phyloP scores from a whole-genome alignment of 768 basidiomycete genomes.

The Panaeolus papilionaceus region DNA sequence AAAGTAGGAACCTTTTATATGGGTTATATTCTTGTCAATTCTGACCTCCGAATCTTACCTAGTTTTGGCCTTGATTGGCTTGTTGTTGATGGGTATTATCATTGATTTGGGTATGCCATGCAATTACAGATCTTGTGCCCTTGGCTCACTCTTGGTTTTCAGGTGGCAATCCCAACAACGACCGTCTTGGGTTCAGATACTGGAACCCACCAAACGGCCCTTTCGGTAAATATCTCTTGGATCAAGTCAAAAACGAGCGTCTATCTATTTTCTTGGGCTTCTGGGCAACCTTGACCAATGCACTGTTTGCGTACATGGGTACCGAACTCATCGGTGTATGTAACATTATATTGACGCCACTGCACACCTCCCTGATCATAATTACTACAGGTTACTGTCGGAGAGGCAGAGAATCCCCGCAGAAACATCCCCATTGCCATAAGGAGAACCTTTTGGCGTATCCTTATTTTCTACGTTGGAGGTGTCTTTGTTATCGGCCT shows the following conservation, averaged over 20 bases:
- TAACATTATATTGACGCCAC: constrained; percentile 19
- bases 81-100: constrained; percentile 65
- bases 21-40: neutral
- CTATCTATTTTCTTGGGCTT: constrained; percentile 70
- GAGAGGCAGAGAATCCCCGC: constrained; percentile 73
- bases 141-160: constrained; percentile 41
- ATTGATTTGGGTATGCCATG: constrained; percentile 64
- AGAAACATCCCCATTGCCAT: constrained; percentile 79
- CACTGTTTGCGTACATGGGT: constrained; percentile 75
- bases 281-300: constrained; percentile 75
- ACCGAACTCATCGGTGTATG: constrained; percentile 80
- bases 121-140: constrained; percentile 2
- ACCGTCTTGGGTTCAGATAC: constrained; percentile 56
- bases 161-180: constrained; percentile 54
- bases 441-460: constrained; percentile 64
- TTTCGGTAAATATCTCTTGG: constrained; percentile 59
- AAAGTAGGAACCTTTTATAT: constrained; percentile 43
- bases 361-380: neutral
- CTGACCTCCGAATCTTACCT: constrained; percentile 27
- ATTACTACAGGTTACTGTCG: constrained; percentile 46
- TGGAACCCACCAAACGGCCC: constrained; percentile 58
- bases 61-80: constrained; percentile 54
- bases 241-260: constrained; percentile 53
- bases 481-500: constrained; percentile 77
- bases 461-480: constrained; percentile 67